Evolutionary conservation across 495 filamentous ascomycete species (phyloP).

Genomic region (Aspergillus leporis): DNA sequence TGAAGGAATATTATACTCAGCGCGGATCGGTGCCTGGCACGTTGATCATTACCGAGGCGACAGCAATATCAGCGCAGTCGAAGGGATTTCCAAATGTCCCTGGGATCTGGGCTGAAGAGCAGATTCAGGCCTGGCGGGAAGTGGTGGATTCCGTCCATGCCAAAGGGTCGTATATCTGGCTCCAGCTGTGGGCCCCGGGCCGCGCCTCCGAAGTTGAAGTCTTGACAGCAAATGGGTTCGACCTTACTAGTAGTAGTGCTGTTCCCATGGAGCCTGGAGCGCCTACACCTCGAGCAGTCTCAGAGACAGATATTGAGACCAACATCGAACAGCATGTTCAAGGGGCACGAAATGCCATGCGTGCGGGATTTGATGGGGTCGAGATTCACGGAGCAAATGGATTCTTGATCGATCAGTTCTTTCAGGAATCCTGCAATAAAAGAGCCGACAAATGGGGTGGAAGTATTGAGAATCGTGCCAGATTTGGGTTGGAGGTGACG

Average conservation of each 20-base stretch:
- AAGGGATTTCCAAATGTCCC: constrained; percentile 55
- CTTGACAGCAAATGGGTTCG: constrained; percentile 26
- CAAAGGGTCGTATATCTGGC: constrained; percentile 59
- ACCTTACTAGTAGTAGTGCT: constrained; percentile 35
- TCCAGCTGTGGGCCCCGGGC: constrained; percentile 68
- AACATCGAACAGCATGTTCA: constrained; percentile 53
- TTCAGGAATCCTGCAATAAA: constrained; percentile 58
- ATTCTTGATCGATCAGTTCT: constrained; percentile 74
- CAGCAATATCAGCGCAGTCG: constrained; percentile 57
- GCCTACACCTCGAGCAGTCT: constrained; percentile 48
- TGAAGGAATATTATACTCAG: constrained; percentile 54
- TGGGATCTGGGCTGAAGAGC: constrained; percentile 60
- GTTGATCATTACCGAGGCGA: constrained; percentile 60
- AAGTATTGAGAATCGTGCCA: constrained; percentile 62
- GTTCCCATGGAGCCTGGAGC: constrained; percentile 21
- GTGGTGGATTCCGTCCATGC: constrained; percentile 67
- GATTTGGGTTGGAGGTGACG: constrained; percentile 60
- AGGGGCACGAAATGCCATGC: constrained; percentile 61
- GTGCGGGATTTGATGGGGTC: constrained; percentile 76
- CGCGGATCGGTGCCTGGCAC: constrained; percentile 50
- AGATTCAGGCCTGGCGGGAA: constrained; percentile 59
- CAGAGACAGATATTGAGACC: constrained; percentile 53
- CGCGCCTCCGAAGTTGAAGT: constrained; percentile 50
- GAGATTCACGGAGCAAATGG: constrained; percentile 76
- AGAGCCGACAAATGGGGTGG: constrained; percentile 68